Base-by-base conservation (phyloP, 108 stramenopile species). In the Cyclotella distinguenda region DNA sequence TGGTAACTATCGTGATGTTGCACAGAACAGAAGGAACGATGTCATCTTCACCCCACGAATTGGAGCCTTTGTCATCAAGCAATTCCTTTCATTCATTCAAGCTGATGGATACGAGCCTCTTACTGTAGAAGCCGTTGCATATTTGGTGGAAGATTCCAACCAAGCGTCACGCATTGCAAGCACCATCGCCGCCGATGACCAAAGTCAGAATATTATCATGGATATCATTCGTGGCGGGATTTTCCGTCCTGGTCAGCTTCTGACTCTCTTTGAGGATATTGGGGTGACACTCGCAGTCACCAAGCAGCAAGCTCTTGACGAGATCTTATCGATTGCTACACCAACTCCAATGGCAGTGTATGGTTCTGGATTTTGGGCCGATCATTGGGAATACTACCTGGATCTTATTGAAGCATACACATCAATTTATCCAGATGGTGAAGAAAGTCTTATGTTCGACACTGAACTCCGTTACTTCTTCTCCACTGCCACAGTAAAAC, bases 41-140 rank as follows among this genome's bases (percentile, higher is more conserved):
- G 95, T 96, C 5, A 79, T 93, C 9, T 90, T 96, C 69, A 66
- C 79, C 48, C 94, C 95, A 33, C 83, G 90, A 18, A 84, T 96
- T 69, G 93, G 89, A 23, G 78, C 86, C 15, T 95, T 94, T 64
- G 85, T 92, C 64, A 77, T 96, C 21, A 89, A 88, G 60, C 74
- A 81, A 68, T 98, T 98, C 79, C 76, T 96, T 35, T 90, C 84
- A 0, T 93, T 85, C 72, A 95, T 95, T 57, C 97, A 98, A 79
- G 89, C 95, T 10, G 97, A 98, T 74, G 97, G 88, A 39, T 98
- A 96, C 81, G 96, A 98, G 59, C 97, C 97, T 38, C 82, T 98
- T 43, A 96, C 94, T 7, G 97, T 98, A 12, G 92, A 94, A 64
- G 92, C 93, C 33, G 75, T 87, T 11, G 81, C 85, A 6, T 97